Base-by-base conservation (phyloP, 192 early-diverging fungal genomes). In the Haplosporangium gracile region DNA sequence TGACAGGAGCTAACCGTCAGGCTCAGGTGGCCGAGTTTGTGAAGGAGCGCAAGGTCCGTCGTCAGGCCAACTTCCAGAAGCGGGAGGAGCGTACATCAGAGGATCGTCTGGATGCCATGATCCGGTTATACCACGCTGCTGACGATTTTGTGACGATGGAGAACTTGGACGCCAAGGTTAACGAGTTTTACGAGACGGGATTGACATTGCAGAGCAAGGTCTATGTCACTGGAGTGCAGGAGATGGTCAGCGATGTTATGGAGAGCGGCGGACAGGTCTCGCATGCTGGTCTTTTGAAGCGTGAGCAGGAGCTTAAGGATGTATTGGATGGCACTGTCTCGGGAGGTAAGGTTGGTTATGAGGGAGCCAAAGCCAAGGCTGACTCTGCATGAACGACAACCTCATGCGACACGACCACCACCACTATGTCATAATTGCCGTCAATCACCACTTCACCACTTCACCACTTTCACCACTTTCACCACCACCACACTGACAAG, bases 61-160 rank as follows among this genome's bases (percentile, higher is more conserved):
- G 84, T 36, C 70, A 60, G 57, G 78, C 34, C 10, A 86, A 86
- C 55, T 86, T 45, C 60, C 75, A 73, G 42, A 47, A 78, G 72
- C 47, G 11, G 20, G 57, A 81, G 74, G 84, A 80, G 65, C 70
- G 45, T 0, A 72, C 78, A 16, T 80, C 84, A 47, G 75, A 86
- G 72, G 65, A 78, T 34, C 72, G 84, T 47, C 9, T 86, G 75
- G 84, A 86, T 45, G 74, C 84, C 3, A 81, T 86, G 84, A 74
- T 86, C 65, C 78, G 76, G 71, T 70, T 86, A 81, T 86, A 86
- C 42, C 84, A 86, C 57, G 75, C 74, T 0, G 84, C 84, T 1
- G 84, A 86, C 8, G 70, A 75, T 53, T 86, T 86, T 86, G 79
- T 86, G 60, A 86, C 84, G 65, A 68, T 86, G 71, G 84, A 86